phyloP scores from a whole-genome alignment of 495 filamentous ascomycete species.

The Staphylotrichum longicolle region DNA sequence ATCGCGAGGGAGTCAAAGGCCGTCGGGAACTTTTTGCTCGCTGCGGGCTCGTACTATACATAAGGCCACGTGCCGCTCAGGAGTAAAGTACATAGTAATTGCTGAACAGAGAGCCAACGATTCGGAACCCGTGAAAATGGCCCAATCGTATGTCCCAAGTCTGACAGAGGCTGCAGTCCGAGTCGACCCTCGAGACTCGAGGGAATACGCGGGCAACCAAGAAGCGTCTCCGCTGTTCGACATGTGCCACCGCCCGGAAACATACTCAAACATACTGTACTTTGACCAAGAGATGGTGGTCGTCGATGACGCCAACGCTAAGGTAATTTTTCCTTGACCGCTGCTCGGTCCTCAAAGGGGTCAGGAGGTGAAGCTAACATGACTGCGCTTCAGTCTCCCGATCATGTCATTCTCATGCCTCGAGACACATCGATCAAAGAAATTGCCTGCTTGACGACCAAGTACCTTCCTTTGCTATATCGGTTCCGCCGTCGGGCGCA shows the following conservation, averaged over 20 bases:
- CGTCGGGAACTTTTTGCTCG: too few relatives aligned
- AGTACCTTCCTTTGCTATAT: neutral
- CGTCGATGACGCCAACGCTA: constrained; percentile 7
- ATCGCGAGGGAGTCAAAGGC: too few relatives aligned
- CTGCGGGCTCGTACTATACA: too few relatives aligned
- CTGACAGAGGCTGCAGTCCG: constrained; percentile 3
- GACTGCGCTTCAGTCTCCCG: neutral
- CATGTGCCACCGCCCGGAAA: neutral
- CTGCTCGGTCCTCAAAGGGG: too few relatives aligned
- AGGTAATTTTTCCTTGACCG: neutral
- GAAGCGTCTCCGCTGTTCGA: neutral
- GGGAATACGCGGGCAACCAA: constrained; percentile 1
- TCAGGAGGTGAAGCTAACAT: neutral
- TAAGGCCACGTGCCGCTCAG: too few relatives aligned
- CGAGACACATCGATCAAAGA: neutral
- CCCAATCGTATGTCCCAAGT: neutral
- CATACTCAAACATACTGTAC: neutral
- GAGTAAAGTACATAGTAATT: too few relatives aligned
- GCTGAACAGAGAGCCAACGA: neutral
- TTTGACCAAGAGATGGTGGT: constrained; percentile 3
- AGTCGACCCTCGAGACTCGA: constrained; percentile 1
- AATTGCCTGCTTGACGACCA: neutral
- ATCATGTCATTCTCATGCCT: constrained; percentile 6
- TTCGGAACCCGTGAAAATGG: neutral
- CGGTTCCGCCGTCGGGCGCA: neutral